A percentile compares a stretch with the other conserved stretches of the same genome.
Conservation (phyloP, 257 asterid genomes). For the Przewalskia tangutica region DNA sequence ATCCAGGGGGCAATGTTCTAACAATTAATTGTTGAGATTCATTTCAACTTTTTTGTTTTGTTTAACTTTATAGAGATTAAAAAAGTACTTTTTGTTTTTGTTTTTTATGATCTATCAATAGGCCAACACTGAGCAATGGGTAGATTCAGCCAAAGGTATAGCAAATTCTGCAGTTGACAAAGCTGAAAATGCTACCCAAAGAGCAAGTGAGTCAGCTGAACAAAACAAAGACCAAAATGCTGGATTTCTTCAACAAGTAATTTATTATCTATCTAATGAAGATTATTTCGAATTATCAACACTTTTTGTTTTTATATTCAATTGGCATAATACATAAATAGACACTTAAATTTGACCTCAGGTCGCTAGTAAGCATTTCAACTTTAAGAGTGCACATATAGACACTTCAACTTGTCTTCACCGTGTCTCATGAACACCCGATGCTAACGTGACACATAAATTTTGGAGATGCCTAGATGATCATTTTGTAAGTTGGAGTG, state of each 20-base stretch:
- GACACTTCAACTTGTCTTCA: no score
- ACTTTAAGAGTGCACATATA: no score
- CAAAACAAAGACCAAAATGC: constrained; percentile 28
- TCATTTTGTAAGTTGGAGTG: no score
- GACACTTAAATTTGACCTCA: no score
- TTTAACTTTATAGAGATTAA: no score
- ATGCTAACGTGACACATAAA: no score
- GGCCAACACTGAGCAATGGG: constrained; percentile 45
- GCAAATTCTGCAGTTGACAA: constrained; percentile 38
- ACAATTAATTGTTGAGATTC: neutral
- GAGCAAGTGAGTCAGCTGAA: constrained; percentile 36
- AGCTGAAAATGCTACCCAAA: constrained; percentile 28
- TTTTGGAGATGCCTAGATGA: no score
- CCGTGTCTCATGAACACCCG: no score
- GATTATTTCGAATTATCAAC: neutral
- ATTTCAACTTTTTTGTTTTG: no score
- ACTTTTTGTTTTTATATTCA: neutral
- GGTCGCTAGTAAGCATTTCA: no score
- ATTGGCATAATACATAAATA: no score
- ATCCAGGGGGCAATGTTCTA: neutral
- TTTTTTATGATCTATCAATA: neutral
- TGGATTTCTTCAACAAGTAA: constrained; percentile 46
- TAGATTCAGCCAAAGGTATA: constrained; percentile 36
- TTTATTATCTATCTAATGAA: neutral
- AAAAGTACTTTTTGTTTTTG: no score